phyloP scores from a whole-genome alignment of 2,329 filamentous ascomycete genomes.

The Microcyclosporella mali region DNA sequence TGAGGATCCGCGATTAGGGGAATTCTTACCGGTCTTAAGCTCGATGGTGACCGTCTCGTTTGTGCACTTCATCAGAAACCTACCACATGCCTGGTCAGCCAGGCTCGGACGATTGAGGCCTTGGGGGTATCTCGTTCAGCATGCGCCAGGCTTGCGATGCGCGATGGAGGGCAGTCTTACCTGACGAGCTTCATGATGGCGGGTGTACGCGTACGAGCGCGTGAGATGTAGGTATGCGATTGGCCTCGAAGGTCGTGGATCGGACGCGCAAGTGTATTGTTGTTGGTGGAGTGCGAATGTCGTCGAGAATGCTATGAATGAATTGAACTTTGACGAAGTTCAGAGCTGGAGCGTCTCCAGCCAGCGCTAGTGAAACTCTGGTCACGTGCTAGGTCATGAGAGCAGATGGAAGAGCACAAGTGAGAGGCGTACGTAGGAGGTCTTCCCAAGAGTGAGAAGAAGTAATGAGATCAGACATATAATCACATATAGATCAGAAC shows the following conservation, averaged over 20 bases:
- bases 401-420: too few relatives aligned
- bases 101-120: slow-evolving; percentile 35
- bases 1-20: neutral
- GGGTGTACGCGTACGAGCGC: slow-evolving; percentile 10
- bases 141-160: slow-evolving; percentile 31
- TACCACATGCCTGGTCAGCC: slow-evolving; percentile 40
- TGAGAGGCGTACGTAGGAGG: too few relatives aligned
- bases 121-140: slow-evolving; percentile 43
- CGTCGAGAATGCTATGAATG: too few relatives aligned
- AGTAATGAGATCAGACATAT: too few relatives aligned
- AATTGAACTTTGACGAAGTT: too few relatives aligned
- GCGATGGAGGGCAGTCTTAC: slow-evolving; percentile 49
- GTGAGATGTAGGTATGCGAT: neutral
- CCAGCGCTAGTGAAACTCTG: too few relatives aligned
- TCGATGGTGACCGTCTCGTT: slow-evolving; percentile 99
- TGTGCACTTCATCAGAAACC: slow-evolving; percentile 98
- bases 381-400: too few relatives aligned
- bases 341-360: too few relatives aligned
- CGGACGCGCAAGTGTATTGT: too few relatives aligned
- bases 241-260: neutral
- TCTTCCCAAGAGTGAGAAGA: too few relatives aligned
- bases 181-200: slow-evolving; percentile 91
- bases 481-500: too few relatives aligned
- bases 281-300: too few relatives aligned
- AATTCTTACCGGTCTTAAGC: slow-evolving; percentile 79